Conservation (phyloP, 208 protist genomes). For the Acanthamoeba healyi region DNA sequence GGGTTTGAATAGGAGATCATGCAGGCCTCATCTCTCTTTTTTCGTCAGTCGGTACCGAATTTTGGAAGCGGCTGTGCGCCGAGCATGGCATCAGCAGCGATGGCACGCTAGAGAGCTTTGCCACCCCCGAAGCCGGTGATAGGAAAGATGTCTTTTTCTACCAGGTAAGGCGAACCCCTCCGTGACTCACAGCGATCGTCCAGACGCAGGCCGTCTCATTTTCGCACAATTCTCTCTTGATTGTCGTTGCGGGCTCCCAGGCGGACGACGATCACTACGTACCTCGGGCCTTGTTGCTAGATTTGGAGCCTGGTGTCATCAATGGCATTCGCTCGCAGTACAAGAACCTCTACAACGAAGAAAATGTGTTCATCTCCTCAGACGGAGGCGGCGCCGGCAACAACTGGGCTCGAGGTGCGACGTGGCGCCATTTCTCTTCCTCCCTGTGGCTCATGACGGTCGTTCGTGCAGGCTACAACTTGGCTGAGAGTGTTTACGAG, state of each 20-base stretch:
- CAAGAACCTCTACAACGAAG: constrained; percentile 98
- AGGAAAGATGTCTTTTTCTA: constrained; percentile 99
- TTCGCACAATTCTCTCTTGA: background rate
- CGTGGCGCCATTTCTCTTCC: background rate
- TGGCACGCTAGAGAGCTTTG: constrained; percentile 96
- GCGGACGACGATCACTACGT: constrained; percentile 99
- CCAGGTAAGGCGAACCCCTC: constrained; percentile 87
- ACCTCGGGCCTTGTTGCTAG: constrained; percentile 98
- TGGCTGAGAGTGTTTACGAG: constrained; percentile 94
- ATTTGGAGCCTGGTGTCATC: constrained; percentile 99
- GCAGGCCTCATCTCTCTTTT: too few species aligned
- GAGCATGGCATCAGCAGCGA: constrained; percentile 98
- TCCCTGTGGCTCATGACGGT: background rate
- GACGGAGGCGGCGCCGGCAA: constrained; percentile 99
- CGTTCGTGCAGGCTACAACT: constrained; percentile 82
- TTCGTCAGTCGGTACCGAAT: constrained; percentile 98
- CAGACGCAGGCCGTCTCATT: background rate
- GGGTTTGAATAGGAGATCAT: background rate
- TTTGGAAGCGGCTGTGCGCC: constrained; percentile 98
- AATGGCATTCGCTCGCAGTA: constrained; percentile 95
- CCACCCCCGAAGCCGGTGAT: constrained; percentile 94
- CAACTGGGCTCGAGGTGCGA: constrained; percentile 98
- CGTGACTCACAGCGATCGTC: background rate
- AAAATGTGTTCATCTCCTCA: constrained; percentile 98
- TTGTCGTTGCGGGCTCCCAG: constrained; percentile 78